Percentiles rank a stretch among this genome's conserved stretches.
phyloP scores from a whole-genome alignment of 805 yeast genomes.

The Aciculoconidium aculeatum region DNA sequence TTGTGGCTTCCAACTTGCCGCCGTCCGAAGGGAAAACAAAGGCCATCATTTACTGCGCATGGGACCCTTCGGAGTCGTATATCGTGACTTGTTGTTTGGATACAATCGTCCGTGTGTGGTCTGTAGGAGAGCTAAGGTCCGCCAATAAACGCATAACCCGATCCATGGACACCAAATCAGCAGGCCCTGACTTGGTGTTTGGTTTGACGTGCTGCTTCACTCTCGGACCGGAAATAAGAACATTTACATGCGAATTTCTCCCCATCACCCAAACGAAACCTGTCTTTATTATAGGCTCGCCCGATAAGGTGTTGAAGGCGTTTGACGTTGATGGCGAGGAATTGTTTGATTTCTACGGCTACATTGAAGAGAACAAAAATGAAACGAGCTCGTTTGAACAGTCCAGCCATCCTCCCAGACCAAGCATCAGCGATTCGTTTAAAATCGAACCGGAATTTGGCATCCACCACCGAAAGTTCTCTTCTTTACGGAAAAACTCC shows the following conservation, averaged over 20 bases:
- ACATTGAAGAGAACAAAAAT: constrained; percentile 20
- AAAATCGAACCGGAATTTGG: no score
- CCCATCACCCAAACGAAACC: constrained; percentile 39
- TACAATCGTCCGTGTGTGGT: constrained; percentile 66
- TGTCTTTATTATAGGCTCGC: constrained; percentile 66
- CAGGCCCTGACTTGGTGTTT: constrained; percentile 7
- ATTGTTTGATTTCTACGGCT: constrained; percentile 38
- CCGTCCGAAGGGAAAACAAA: constrained; percentile 30
- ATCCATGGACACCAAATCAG: constrained; percentile 16
- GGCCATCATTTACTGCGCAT: constrained; percentile 59
- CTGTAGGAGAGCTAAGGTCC: constrained; percentile 32
- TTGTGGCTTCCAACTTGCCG: constrained; percentile 20
- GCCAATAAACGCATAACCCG: constrained; percentile 18
- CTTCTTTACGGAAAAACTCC: no score
- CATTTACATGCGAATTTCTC: constrained; percentile 61
- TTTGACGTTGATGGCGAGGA: constrained; percentile 34
- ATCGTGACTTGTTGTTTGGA: constrained; percentile 71
- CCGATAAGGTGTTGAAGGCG: constrained; percentile 53
- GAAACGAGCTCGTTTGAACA: no score
- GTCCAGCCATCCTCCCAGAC: no score
- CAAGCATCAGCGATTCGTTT: no score
- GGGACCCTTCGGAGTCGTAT: constrained; percentile 68
- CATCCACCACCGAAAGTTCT: no score
- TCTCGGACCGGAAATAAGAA: constrained; percentile 33
- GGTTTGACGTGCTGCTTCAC: constrained; percentile 31